Evolutionary conservation across 768 basidiomycete genomes (phyloP), one percentile per base, ranked within the genome.

Genomic region (Phanerochaete carnosa): DNA sequence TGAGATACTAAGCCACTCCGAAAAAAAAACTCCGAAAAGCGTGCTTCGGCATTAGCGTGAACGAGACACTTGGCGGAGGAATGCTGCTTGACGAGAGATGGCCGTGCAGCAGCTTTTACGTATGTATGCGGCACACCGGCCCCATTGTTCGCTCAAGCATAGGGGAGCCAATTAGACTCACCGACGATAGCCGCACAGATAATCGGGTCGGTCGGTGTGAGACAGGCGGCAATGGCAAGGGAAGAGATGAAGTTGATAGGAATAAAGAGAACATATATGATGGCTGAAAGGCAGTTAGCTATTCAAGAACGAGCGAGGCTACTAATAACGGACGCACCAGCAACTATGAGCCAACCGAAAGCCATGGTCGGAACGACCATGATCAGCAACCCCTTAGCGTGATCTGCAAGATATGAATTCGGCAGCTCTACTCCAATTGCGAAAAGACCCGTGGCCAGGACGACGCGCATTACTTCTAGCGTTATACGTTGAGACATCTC

Each of bases 361-460:
- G 89, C 87, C 91, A 93, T 93, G 1, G 90, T 92, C 2, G 91
- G 90, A 0, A 92, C 80, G 19, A 92, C 86, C 83, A 92, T 83
- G 43, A 83, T 70, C 2, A 86, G 61, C 0, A 92, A 74, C 39
- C 91, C 84, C 66, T 82, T 88, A 45, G 84, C 90, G 67, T 96
- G 93, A 29, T 87, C 80, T 26, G 79, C 78, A 80, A 98, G 85
- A 76, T 98, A 98, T 0, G 86, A 83, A 58, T 84, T 79, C 0
- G 96, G 95, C 33, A 98, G 79, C 71, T 99, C 95, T 26, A 96
- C 93, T 2, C 96, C 96, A 32, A 98, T 93, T 7, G 95, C 92
- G 67, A 99, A 99, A 1, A 98, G 84, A 28, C 94, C 92, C 1
- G 91, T 88, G 2, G 89, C 95, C 47, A 99, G 89, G 53, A 97